phyloP scores from a whole-genome alignment of 108 stramenopile species.

The Nannochloropsis granulata region DNA sequence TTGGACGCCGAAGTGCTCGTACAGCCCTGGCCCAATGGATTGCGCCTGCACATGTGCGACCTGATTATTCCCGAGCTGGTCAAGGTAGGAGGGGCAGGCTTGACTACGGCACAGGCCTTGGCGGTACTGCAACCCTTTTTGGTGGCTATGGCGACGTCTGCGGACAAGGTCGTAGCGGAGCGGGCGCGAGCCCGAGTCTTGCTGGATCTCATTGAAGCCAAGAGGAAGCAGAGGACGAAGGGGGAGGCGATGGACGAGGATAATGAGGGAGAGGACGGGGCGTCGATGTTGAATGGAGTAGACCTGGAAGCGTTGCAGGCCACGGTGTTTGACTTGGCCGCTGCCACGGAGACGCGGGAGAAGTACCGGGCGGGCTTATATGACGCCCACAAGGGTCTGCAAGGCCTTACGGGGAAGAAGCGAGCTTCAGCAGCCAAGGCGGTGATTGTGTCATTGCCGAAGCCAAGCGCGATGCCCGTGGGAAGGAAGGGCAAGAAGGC shows the following conservation, averaged over 20 bases:
- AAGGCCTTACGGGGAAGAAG: not conserved
- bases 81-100: not conserved
- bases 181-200: conserved; percentile 2
- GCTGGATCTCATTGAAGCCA: not conserved
- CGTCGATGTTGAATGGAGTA: not conserved
- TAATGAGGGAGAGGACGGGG: not conserved
- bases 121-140: conserved; percentile 4
- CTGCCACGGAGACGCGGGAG: not conserved
- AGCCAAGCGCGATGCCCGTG: not conserved
- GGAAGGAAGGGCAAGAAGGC: not conserved
- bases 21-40: conserved; percentile 3
- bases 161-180: conserved; percentile 6
- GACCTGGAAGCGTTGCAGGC: conserved; percentile 8
- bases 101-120: conserved; percentile 1
- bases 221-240: not conserved
- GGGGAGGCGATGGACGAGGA: not conserved
- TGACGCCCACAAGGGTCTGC: not conserved
- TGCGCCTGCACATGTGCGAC: conserved; percentile 3
- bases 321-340: conserved; percentile 13
- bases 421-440: not conserved
- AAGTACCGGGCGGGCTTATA: not conserved
- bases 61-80: not conserved
- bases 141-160: conserved; percentile 12
- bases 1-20: not conserved
- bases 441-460: not conserved